These are phyloP conservation scores for Leccinellum albellum DNA, from an alignment of 768 basidiomycete species.

Conservation along the genomic window DNA sequence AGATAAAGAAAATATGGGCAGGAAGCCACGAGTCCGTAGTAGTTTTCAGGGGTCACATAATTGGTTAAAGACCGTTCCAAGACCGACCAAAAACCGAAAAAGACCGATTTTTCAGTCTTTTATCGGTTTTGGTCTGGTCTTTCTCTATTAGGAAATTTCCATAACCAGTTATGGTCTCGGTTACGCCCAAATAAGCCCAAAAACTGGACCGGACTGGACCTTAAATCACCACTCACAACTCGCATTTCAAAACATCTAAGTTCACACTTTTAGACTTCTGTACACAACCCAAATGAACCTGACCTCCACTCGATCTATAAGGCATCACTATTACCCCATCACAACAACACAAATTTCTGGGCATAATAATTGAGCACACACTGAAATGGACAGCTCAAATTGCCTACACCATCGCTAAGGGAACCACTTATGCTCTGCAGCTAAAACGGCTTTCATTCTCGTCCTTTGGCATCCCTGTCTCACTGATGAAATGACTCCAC, in stretches of 20 bases:
- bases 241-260: not conserved
- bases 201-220: too few species aligned
- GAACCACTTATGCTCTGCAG: not conserved
- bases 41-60: too few species aligned
- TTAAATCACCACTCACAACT: too few species aligned
- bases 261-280: not conserved
- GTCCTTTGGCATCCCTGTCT: not conserved
- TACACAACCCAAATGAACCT: not conserved
- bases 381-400: not conserved
- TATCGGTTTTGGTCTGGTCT: too few species aligned
- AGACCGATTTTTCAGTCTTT: too few species aligned
- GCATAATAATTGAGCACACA: not conserved
- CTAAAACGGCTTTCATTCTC: not conserved
- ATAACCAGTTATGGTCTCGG: too few species aligned
- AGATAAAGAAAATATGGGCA: too few species aligned
- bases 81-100: too few species aligned
- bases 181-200: too few species aligned
- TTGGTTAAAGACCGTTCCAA: too few species aligned
- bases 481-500: not conserved
- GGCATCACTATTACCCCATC: not conserved
- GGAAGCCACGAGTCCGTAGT: too few species aligned
- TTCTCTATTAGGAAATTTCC: too few species aligned
- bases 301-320: not conserved
- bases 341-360: not conserved
- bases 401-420: not conserved